Evolutionary conservation across 768 basidiomycete species (phyloP), one percentile per base, ranked within the genome.

Genomic region (Baorangia bicolor): DNA sequence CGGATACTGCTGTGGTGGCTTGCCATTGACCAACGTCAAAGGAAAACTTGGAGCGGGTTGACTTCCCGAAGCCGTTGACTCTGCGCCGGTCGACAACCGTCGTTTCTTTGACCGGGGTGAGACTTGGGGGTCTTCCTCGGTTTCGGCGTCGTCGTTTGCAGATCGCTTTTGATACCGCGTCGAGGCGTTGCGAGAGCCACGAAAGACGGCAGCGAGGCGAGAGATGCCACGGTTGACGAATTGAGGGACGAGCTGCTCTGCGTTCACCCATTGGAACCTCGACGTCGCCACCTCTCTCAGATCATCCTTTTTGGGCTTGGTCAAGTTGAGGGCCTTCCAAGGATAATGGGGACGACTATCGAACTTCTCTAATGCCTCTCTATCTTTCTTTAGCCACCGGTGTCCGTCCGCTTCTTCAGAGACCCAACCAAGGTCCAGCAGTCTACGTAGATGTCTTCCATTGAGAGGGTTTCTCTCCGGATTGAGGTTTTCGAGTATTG

Each of bases 191-290:
- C 55, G 54, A 34, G 59, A 28, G 25, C 51, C 38, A 33, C 60
- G 64, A 35, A 65, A 41, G 10, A 25, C 49, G 20, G 62, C 58
- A 18, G 63, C 51, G 21, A 63, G 25, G 41, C 61, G 67, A 10
- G 57, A 47, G 25, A 67, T 53, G 18, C 61, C 57, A 47, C 71
- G 60, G 34, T 56, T 64, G 50, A 67, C 40, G 35, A 62, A 69
- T 39, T 62, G 59, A 14, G 67, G 67, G 23, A 57, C 55, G 18
- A 69, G 61, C 21, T 71, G 69, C 5, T 71, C 69, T 4, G 65
- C 65, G n/a, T 73, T 68, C 4, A 73, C 58, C 56, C 66, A 68
- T 43, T 62, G 69, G n/a, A 71, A 71, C 25, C 69, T 56, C 13
- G 57, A 50, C 13, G 59, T 61, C 2, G 66, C 71, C 2, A 66